Evolutionary conservation across 129 eudicot species (phyloP).

Genomic region (Erigeron canadensis): DNA sequence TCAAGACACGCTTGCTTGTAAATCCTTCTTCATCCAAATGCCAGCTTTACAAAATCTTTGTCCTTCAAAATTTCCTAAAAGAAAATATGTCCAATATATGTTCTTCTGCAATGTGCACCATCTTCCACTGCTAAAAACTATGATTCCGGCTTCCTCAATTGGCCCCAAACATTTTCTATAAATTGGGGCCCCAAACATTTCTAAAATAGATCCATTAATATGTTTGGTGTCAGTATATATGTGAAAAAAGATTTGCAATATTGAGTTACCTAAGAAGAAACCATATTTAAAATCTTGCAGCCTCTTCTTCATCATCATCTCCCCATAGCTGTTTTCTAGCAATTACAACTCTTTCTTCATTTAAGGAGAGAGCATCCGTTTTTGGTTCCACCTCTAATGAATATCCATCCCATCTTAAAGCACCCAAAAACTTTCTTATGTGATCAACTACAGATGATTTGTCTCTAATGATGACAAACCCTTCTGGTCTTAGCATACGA

Average conservation of each 20-base stretch:
- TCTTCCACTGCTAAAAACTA: conserved; percentile 4
- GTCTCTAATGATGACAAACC: conserved; percentile 82
- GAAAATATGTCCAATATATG: conserved; percentile 23
- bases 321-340: conserved; percentile 75
- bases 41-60: conserved; percentile 19
- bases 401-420: conserved; percentile 78
- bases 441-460: conserved; percentile 47
- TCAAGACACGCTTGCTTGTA: conserved; percentile 9
- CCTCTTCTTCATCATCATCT: conserved; percentile 36
- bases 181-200: conserved; percentile 16
- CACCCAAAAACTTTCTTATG: conserved; percentile 54
- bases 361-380: conserved; percentile 55
- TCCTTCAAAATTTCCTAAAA: conserved; percentile 16
- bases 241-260: conserved; percentile 13
- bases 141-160: conserved; percentile 14
- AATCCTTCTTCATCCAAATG: conserved; percentile 24
- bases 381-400: conserved; percentile 78
- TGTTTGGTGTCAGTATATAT: background rate
- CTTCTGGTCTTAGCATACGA: conserved; percentile 83
- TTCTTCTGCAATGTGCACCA: conserved; percentile 25
- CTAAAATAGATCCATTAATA: background rate
- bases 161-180: conserved; percentile 16
- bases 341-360: conserved; percentile 71
- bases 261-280: conserved; percentile 29
- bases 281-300: conserved; percentile 35